phyloP scores from a whole-genome alignment of 140 eudicot genomes.

The Flaveria floridana region DNA sequence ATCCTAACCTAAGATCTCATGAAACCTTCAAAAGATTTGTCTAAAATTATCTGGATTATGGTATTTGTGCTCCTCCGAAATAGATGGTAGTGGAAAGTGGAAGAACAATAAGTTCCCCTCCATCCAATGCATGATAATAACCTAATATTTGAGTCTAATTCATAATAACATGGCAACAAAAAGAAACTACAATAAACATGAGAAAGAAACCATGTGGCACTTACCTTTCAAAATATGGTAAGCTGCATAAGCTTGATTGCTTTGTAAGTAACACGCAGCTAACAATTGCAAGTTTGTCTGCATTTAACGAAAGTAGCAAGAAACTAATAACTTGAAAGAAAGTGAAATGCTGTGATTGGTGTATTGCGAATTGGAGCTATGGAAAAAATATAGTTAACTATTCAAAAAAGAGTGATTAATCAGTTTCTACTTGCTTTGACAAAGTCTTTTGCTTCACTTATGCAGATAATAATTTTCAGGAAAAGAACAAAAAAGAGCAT shows the following conservation, averaged over 20 bases:
- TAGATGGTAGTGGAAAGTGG: background rate
- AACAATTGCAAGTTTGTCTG: constrained; percentile 84
- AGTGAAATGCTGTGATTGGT: background rate
- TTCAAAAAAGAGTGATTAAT: constrained; percentile 14
- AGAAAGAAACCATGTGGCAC: constrained; percentile 28
- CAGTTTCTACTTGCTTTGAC: constrained; percentile 16
- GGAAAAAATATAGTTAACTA: constrained; percentile 16
- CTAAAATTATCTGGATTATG: background rate
- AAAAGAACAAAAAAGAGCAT: background rate
- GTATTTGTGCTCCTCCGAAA: background rate
- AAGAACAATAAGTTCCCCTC: background rate
- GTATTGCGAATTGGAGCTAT: constrained; percentile 8
- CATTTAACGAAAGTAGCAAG: constrained; percentile 24
- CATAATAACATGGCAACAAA: background rate
- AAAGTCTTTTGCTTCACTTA: background rate
- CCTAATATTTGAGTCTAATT: background rate
- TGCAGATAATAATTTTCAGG: background rate
- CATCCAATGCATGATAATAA: background rate
- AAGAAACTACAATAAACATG: constrained; percentile 20
- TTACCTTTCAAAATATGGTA: constrained; percentile 86
- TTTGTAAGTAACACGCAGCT: constrained; percentile 90
- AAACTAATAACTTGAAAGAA: background rate
- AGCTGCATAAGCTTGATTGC: constrained; percentile 87
- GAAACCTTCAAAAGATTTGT: constrained; percentile 9
- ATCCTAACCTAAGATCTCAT: background rate